Evolutionary conservation across 345 rosid species (phyloP).

Genomic region (Reutealis trisperma): DNA sequence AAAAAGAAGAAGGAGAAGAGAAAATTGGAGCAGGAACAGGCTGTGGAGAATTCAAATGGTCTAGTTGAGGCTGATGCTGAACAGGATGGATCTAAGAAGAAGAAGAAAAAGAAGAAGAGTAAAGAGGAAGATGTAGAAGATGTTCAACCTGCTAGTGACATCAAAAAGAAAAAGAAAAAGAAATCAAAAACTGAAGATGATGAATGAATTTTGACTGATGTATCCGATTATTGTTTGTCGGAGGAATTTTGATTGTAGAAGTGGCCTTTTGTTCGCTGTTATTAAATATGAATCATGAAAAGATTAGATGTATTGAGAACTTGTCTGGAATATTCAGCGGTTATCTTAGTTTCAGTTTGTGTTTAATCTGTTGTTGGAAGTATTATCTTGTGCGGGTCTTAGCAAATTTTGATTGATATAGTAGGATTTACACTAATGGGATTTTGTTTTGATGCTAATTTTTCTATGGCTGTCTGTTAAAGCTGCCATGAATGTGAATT

Average conservation of each 20-base stretch:
- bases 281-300: background rate
- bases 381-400: no score
- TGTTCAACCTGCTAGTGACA: background rate
- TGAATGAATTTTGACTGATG: conserved; percentile 22
- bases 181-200: conserved; percentile 33
- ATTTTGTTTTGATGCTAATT: background rate
- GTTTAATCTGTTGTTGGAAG: background rate
- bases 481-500: background rate
- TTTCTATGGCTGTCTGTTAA: background rate
- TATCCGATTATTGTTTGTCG: background rate
- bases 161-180: conserved; percentile 31
- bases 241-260: conserved; percentile 5
- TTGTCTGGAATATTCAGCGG: background rate
- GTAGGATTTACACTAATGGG: background rate
- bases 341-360: no score
- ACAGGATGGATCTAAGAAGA: conserved; percentile 20
- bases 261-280: background rate
- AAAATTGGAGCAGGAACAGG: conserved; percentile 37
- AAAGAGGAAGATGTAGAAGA: conserved; percentile 26
- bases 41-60: conserved; percentile 21
- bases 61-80: conserved; percentile 3
- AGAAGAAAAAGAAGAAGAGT: conserved; percentile 45
- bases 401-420: background rate
- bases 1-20: conserved; percentile 55
- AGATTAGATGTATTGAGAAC: background rate